These are phyloP conservation scores for Chrysopogon serrulatus DNA, from an alignment of 176 grass and related monocot species.

Conservation along the genomic window DNA sequence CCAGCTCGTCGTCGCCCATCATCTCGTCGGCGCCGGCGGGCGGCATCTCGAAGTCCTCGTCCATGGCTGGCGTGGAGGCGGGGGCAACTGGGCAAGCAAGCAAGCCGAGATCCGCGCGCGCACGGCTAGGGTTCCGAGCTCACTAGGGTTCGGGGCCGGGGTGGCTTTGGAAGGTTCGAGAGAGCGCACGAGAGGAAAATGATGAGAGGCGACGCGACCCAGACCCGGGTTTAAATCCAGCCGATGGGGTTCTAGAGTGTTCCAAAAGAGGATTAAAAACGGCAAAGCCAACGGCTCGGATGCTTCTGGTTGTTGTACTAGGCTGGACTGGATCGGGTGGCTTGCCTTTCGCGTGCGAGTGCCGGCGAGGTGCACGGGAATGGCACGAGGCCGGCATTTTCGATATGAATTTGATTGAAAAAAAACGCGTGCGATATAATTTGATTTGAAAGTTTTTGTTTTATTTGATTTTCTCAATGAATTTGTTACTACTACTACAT, in stretches of 20 bases:
- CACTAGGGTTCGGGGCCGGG: slow-evolving; percentile 37
- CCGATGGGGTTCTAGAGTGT: slow-evolving; percentile 46
- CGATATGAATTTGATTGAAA: not conserved
- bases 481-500: not conserved
- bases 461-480: not conserved
- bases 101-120: slow-evolving; percentile 1
- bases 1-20: slow-evolving; percentile 48
- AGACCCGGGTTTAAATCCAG: slow-evolving; percentile 36
- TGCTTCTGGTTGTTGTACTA: not conserved
- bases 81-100: no score
- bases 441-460: not conserved
- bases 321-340: not conserved
- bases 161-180: slow-evolving; percentile 34
- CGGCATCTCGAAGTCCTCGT: slow-evolving; percentile 86
- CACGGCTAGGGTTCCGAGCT: slow-evolving; percentile 14
- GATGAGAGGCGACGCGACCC: not conserved
- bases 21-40: slow-evolving; percentile 48
- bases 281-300: slow-evolving; percentile 1
- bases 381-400: not conserved
- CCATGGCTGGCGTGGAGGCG: slow-evolving; percentile 50
- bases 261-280: slow-evolving; percentile 7
- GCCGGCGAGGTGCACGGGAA: not conserved
- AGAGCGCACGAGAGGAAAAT: slow-evolving; percentile 7
- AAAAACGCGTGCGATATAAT: not conserved
- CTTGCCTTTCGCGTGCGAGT: not conserved